Conservation (phyloP, 2,329 filamentous ascomycete species). For the Amphichorda felina region DNA sequence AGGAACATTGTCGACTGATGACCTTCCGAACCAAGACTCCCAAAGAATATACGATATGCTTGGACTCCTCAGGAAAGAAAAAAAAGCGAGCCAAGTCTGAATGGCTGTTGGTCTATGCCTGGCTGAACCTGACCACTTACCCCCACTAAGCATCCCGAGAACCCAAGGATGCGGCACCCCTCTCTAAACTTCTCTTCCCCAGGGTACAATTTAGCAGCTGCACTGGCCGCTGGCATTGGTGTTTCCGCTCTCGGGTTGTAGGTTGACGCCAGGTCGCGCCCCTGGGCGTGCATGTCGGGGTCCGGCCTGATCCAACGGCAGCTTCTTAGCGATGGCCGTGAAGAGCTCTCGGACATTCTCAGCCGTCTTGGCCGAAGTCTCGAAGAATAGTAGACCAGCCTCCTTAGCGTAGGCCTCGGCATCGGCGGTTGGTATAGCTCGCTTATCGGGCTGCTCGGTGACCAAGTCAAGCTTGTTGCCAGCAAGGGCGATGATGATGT, state of each 20-base stretch:
- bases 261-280: constrained; percentile 46
- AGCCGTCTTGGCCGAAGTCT: constrained; percentile 94
- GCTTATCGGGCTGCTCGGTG: constrained; percentile 88
- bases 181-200: no score
- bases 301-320: constrained; percentile 92
- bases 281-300: constrained; percentile 68
- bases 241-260: constrained; percentile 43
- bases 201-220: constrained; percentile 31
- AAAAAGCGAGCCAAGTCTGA: constrained; percentile 12
- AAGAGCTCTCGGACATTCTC: constrained; percentile 95
- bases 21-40: constrained; percentile 28
- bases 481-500: constrained; percentile 96
- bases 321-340: constrained; percentile 94
- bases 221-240: constrained; percentile 44
- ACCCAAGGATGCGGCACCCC: background rate
- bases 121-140: constrained; percentile 5
- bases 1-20: constrained; percentile 21
- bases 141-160: constrained; percentile 3
- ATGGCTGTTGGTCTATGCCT: constrained; percentile 13
- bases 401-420: constrained; percentile 93
- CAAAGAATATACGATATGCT: constrained; percentile 22
- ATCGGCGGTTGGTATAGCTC: constrained; percentile 77
- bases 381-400: constrained; percentile 91
- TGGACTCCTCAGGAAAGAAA: constrained; percentile 8
- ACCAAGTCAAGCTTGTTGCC: constrained; percentile 98